Evolutionary conservation across 345 rosid genomes (phyloP), one percentile per base, ranked within the genome.

Genomic region (Durio zibethinus): DNA sequence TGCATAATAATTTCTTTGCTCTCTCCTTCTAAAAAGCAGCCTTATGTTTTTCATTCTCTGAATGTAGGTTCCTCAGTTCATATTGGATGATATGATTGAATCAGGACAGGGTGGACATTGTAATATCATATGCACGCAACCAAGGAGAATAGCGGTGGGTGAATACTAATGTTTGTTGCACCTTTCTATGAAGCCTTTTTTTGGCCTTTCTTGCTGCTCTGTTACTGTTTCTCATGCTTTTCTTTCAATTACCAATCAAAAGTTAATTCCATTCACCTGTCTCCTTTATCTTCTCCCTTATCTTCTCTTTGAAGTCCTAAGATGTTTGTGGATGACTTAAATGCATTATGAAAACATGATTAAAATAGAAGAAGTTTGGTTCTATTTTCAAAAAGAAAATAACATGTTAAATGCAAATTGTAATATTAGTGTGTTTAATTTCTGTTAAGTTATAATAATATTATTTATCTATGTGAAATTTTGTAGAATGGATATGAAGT

Each of bases 101-200:
- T 88, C 95, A 0, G 93, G 97, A 79, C 31, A 20, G 77, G 97
- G 97, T 74, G 97, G 93, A 83, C 72, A 80, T 74, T 93, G 97
- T 82, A 94, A 89, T 79, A 94, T 94, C 72, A 89, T 93, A 86
- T 94, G 98, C 89, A 91, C 97, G 18, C 98, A 94, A 84, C 98
- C 98, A 73, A 90, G 98, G 81, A 86, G 97, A 79, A 91, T 93
- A 86, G 95, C 98, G 76, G 97, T 94, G 77, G 70, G 92, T 84
- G 61, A 62, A 35, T 75, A 6, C 66, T 60, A 53, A 23, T 47
- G 36, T 27, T 70, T 53, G 42, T 62, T 48, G 27, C 20, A 27
- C 36, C 67, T 21, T 67, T 21, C 0, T 20, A 6, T 21, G 4
- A 25, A 15, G 12, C 20, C 31, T 50, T 16, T 50, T 15, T 71